These are phyloP conservation scores for Boletus pseudopeckii DNA, from an alignment of 768 basidiomycete genomes.

Conservation along the genomic window DNA sequence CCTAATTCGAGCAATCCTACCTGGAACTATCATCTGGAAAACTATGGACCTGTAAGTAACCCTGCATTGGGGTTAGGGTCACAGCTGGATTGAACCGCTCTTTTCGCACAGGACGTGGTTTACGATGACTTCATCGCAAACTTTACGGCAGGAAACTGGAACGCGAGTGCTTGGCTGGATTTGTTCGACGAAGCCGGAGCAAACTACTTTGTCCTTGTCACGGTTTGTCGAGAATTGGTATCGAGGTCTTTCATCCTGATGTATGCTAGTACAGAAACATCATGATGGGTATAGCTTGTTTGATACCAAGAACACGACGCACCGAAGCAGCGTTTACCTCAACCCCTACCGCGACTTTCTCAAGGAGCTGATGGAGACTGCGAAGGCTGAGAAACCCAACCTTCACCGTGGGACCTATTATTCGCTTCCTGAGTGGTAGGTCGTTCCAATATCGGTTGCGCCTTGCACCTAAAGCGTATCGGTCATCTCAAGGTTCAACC, in stretches of 20 bases:
- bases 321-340: slow-evolving; percentile 47
- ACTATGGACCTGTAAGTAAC: slow-evolving; percentile 38
- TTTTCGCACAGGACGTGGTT: slow-evolving; percentile 35
- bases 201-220: slow-evolving; percentile 58
- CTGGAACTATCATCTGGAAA: slow-evolving; percentile 48
- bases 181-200: slow-evolving; percentile 55
- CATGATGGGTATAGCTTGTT: slow-evolving; percentile 60
- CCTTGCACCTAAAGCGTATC: neutral
- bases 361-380: slow-evolving; percentile 46
- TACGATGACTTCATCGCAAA: slow-evolving; percentile 59
- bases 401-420: slow-evolving; percentile 58
- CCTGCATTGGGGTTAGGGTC: neutral
- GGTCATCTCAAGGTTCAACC: slow-evolving; percentile 43
- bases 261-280: slow-evolving; percentile 45
- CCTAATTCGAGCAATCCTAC: slow-evolving; percentile 36
- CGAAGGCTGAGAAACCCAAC: slow-evolving; percentile 47
- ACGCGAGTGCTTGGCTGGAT: slow-evolving; percentile 53
- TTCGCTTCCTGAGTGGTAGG: slow-evolving; percentile 53
- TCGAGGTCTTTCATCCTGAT: neutral
- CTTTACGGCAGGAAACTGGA: slow-evolving; percentile 51
- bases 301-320: slow-evolving; percentile 51
- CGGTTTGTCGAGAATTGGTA: slow-evolving; percentile 30
- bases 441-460: neutral
- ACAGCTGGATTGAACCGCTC: neutral
- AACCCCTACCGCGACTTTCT: slow-evolving; percentile 52